phyloP scores from a whole-genome alignment of 164 flowering plant genomes.

The Vitis cinerea region DNA sequence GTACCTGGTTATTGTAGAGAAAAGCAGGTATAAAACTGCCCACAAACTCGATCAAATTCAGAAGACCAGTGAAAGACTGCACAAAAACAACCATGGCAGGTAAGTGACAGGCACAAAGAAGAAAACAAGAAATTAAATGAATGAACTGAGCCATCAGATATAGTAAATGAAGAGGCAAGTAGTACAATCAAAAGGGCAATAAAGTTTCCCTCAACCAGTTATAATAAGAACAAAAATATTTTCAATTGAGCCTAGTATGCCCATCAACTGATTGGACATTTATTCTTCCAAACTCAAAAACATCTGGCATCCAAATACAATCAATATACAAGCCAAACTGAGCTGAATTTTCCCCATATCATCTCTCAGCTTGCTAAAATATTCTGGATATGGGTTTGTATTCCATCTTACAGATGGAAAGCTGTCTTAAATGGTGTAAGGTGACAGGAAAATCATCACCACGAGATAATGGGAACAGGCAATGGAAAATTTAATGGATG shows the following conservation, averaged over 20 bases:
- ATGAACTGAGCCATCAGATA: neutral
- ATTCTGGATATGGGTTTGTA: no score
- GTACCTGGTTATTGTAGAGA: conserved; percentile 94
- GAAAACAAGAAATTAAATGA: neutral
- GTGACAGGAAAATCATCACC: no score
- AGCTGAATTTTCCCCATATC: no score
- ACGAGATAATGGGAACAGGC: no score
- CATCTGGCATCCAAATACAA: no score
- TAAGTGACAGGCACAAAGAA: neutral
- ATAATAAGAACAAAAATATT: neutral
- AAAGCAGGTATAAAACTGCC: conserved; percentile 60
- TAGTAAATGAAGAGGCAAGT: neutral
- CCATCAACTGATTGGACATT: neutral
- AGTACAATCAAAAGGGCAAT: neutral
- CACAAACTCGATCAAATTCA: conserved; percentile 63
- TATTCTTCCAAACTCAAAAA: no score
- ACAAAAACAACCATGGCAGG: conserved; percentile 12
- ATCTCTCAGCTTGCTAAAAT: no score
- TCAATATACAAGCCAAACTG: no score
- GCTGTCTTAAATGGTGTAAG: no score
- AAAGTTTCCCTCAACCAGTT: neutral
- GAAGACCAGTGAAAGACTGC: conserved; percentile 78
- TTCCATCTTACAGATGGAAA: no score
- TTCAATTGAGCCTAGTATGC: neutral
- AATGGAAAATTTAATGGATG: no score